phyloP scores from a whole-genome alignment of 108 stramenopile genomes.

The Nannochloropsis salina region DNA sequence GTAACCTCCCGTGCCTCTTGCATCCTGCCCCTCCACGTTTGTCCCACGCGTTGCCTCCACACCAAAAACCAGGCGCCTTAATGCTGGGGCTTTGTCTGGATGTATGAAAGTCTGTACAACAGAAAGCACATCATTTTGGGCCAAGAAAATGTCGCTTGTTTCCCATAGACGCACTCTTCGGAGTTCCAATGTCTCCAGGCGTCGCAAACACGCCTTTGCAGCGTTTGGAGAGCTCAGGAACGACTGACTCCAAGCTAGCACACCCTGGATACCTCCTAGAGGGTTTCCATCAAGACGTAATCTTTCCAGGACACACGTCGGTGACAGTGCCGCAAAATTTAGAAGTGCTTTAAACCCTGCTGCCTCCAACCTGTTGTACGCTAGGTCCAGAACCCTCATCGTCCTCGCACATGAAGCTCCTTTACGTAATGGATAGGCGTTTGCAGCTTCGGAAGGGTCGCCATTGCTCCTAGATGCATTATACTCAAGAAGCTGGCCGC shows the following conservation, averaged over 20 bases:
- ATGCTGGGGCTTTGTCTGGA: not conserved
- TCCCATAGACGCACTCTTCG: not conserved
- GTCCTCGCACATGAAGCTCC: not conserved
- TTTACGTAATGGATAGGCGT: not conserved
- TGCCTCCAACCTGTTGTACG: not conserved
- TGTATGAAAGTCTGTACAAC: not conserved
- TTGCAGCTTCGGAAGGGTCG: not conserved
- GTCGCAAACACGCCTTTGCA: not conserved
- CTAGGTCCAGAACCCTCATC: not conserved
- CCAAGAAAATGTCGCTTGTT: not conserved
- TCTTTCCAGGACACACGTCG: not conserved
- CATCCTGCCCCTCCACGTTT: constrained; percentile 6
- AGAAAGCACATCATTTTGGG: not conserved
- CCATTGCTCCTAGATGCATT: not conserved
- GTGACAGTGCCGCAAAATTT: not conserved
- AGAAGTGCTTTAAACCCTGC: not conserved
- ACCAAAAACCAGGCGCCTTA: not conserved
- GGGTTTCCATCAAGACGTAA: not conserved
- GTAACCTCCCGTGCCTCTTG: not conserved
- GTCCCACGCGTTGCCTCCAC: not conserved
- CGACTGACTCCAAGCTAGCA: not conserved
- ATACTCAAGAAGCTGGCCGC: not conserved
- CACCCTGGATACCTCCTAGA: not conserved
- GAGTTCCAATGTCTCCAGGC: constrained; percentile 2
- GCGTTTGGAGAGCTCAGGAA: not conserved